These are phyloP conservation scores for Colletotrichum chrysophilum DNA, from an alignment of 2,329 filamentous ascomycete species.

Conservation along the genomic window DNA sequence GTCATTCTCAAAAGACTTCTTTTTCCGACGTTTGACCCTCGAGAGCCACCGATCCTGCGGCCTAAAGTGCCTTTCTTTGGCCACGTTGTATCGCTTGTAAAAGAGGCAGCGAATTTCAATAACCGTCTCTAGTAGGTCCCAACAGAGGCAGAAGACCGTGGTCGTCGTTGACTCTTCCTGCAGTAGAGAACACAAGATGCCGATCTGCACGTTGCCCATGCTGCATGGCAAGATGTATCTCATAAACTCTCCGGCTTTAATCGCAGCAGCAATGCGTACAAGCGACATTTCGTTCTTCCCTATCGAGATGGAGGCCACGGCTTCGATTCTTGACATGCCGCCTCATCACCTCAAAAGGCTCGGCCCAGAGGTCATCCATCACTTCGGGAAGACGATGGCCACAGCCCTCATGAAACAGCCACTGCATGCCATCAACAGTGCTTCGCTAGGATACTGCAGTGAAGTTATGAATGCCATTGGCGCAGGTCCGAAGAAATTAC, in stretches of 20 bases:
- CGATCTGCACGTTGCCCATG: slow-evolving; percentile 51
- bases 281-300: slow-evolving; percentile 49
- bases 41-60: slow-evolving; percentile 47
- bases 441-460: slow-evolving; percentile 38
- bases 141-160: neutral
- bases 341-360: slow-evolving; percentile 25
- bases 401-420: slow-evolving; percentile 34
- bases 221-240: slow-evolving; percentile 49
- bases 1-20: slow-evolving; percentile 1
- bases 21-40: slow-evolving; percentile 27
- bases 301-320: slow-evolving; percentile 40
- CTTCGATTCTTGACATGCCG: slow-evolving; percentile 41
- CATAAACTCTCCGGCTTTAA: slow-evolving; percentile 44
- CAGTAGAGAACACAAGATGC: slow-evolving; percentile 28
- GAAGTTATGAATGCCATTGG: slow-evolving; percentile 29
- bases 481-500: slow-evolving; percentile 28
- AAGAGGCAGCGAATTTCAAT: slow-evolving; percentile 39
- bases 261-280: slow-evolving; percentile 44
- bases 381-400: slow-evolving; percentile 40
- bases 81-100: slow-evolving; percentile 48
- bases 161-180: neutral
- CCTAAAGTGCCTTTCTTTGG: slow-evolving; percentile 48
- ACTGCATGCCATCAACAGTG: slow-evolving; percentile 38
- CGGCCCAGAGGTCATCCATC: slow-evolving; percentile 32
- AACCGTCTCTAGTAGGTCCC: slow-evolving; percentile 39